Percentiles rank a stretch among this genome's conserved stretches.
Conservation (phyloP, 176 grass and related monocot species). For the Eremochloa ophiuroides region DNA sequence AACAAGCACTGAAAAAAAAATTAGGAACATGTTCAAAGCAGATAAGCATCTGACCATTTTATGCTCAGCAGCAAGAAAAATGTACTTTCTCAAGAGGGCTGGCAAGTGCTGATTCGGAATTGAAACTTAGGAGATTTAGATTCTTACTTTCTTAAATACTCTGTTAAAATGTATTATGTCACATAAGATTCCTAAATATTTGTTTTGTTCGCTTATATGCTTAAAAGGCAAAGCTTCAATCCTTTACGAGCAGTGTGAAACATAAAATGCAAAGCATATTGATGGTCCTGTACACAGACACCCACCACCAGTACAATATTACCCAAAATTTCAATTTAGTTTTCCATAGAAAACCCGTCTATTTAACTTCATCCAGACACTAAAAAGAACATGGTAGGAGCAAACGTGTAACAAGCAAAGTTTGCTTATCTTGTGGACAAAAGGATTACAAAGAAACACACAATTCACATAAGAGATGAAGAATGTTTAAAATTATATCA, state of each 20-base stretch:
- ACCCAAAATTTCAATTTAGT: background rate
- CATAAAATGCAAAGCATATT: background rate
- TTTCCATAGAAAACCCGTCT: background rate
- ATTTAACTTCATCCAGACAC: background rate
- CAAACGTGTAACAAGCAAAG: slow-evolving; percentile 14
- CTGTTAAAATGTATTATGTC: background rate
- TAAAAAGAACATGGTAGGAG: background rate
- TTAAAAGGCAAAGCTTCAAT: background rate
- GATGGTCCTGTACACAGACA: background rate
- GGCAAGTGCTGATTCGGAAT: background rate
- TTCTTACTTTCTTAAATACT: background rate
- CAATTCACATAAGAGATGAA: background rate
- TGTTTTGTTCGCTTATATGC: background rate
- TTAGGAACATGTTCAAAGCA: slow-evolving; percentile 9
- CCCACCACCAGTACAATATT: background rate
- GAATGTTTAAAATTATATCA: background rate
- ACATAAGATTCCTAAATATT: background rate
- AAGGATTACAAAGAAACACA: background rate
- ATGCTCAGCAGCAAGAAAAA: slow-evolving; percentile 5
- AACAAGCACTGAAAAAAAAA: slow-evolving; percentile 26
- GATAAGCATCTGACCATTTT: background rate
- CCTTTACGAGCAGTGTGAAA: background rate
- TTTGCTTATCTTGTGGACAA: background rate
- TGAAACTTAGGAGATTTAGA: slow-evolving; percentile 3
- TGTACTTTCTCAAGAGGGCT: background rate